These are phyloP conservation scores for Linderniella brevidens DNA, from an alignment of 257 asterid species.

Conservation along the genomic window DNA sequence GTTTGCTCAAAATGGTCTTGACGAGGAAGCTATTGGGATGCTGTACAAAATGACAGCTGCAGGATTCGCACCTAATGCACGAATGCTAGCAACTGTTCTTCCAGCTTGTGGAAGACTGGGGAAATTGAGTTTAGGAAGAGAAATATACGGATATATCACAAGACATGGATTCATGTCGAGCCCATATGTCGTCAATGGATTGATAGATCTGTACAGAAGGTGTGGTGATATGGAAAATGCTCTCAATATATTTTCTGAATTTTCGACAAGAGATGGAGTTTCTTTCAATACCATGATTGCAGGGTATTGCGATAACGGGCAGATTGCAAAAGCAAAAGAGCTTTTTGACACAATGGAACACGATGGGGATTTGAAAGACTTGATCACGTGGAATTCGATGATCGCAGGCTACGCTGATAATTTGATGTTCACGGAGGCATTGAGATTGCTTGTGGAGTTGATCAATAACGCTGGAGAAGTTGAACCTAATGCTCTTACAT, in stretches of 20 bases:
- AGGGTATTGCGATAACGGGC: conserved; percentile 50
- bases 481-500: conserved; percentile 51
- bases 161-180: conserved; percentile 44
- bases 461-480: conserved; percentile 19
- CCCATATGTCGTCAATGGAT: conserved; percentile 54
- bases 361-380: conserved; percentile 27
- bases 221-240: conserved; percentile 50
- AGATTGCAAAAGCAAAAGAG: conserved; percentile 37
- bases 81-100: conserved; percentile 43
- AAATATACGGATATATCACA: conserved; percentile 49
- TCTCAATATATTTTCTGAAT: conserved; percentile 27
- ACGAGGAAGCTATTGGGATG: conserved; percentile 43
- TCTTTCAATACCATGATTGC: conserved; percentile 64
- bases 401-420: conserved; percentile 61
- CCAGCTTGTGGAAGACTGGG: conserved; percentile 60
- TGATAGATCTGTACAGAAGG: conserved; percentile 60
- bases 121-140: conserved; percentile 36
- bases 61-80: conserved; percentile 49
- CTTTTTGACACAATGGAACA: conserved; percentile 41
- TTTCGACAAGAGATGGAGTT: conserved; percentile 42
- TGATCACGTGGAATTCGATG: conserved; percentile 76
- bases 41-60: conserved; percentile 30
- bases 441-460: conserved; percentile 23
- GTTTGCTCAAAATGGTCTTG: conserved; percentile 46
- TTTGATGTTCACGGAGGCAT: conserved; percentile 34